Percentiles rank a stretch among this genome's conserved stretches.
Conservation (phyloP, 2,329 filamentous ascomycete species). For the Botrytis cinerea region DNA sequence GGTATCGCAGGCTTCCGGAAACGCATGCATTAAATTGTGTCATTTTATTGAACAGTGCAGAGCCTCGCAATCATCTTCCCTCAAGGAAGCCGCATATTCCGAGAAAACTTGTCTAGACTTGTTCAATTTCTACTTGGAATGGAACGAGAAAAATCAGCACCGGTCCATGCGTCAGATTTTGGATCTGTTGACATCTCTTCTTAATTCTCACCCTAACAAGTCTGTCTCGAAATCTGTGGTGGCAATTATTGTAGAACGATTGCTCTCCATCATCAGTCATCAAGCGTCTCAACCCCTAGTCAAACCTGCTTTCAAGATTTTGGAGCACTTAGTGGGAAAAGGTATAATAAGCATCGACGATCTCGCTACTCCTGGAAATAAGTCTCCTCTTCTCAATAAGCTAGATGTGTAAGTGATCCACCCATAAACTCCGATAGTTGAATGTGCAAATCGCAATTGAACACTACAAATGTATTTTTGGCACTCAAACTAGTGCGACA, state of each 20-base stretch:
- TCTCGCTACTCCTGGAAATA: constrained; percentile 26
- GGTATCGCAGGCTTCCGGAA: constrained; percentile 47
- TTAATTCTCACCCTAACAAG: constrained; percentile 52
- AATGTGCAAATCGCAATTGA: neutral
- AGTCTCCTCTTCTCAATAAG: neutral
- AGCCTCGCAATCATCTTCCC: constrained; percentile 48
- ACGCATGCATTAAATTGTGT: constrained; percentile 61
- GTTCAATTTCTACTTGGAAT: constrained; percentile 65
- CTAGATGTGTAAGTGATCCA: neutral
- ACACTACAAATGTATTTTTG: neutral
- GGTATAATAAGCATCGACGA: constrained; percentile 49
- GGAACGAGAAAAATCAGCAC: constrained; percentile 66
- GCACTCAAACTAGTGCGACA: neutral
- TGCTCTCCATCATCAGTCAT: constrained; percentile 61
- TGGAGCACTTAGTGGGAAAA: constrained; percentile 67
- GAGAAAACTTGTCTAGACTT: constrained; percentile 51
- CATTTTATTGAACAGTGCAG: constrained; percentile 62
- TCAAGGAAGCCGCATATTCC: constrained; percentile 55
- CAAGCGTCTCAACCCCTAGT: constrained; percentile 63
- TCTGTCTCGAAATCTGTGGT: constrained; percentile 48
- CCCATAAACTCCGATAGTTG: neutral
- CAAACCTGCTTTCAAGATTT: constrained; percentile 68
- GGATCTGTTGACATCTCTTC: constrained; percentile 56
- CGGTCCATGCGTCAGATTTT: constrained; percentile 64
- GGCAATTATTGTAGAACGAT: constrained; percentile 50